A percentile compares a stretch with the other conserved stretches of the same genome.
Conservation (phyloP, 441 rosid genomes). For the Breynia disticha region DNA sequence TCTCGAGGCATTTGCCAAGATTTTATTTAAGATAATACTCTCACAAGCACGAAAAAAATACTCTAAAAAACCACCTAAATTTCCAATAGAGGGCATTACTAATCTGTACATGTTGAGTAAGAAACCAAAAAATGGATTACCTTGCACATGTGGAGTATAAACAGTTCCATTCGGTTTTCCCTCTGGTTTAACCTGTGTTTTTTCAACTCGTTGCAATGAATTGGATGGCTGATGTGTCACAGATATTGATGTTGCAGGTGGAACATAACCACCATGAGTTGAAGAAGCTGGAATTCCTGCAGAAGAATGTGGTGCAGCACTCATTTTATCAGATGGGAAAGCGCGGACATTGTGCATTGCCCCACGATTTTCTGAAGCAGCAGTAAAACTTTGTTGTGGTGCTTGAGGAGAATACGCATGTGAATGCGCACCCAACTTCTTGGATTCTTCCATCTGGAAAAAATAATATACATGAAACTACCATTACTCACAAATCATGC, state of each 20-base stretch:
- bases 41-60: no score
- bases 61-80: no score
- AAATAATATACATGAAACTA: constrained; percentile 14
- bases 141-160: constrained; percentile 27
- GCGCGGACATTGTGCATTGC: constrained; percentile 22
- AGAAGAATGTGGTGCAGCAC: constrained; percentile 26
- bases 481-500: constrained; percentile 3
- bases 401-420: constrained; percentile 40
- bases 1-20: no score
- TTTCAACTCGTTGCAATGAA: constrained; percentile 37
- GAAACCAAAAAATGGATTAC: no score
- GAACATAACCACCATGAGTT: constrained; percentile 22
- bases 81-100: no score
- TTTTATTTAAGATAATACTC: no score
- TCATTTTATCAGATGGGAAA: constrained; percentile 37
- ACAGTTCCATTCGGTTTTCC: constrained; percentile 41
- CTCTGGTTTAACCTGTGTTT: constrained; percentile 34
- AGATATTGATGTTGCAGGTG: constrained; percentile 27
- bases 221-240: constrained; percentile 17
- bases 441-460: constrained; percentile 71
- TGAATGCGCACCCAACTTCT: constrained; percentile 29
- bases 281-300: constrained; percentile 32
- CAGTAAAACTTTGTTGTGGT: constrained; percentile 32
- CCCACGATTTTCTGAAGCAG: constrained; percentile 33
- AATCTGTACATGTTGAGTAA: no score